Conservation (phyloP, 2,329 filamentous ascomycete species). For the Ceratocystis smalleyi region DNA sequence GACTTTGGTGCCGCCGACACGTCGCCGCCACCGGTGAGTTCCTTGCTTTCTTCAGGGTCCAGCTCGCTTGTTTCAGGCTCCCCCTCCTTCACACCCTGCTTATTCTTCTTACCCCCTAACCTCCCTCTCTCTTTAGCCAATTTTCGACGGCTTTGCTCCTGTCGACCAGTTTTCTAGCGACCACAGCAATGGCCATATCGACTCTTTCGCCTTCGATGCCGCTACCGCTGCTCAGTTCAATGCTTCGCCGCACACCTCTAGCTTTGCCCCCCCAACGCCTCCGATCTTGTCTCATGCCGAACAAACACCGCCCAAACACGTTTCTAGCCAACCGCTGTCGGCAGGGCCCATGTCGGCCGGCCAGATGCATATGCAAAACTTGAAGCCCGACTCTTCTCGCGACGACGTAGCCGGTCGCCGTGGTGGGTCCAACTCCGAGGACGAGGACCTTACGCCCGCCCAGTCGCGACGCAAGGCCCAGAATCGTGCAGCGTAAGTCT, state of each 20-base stretch:
- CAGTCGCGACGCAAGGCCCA: slow-evolving; percentile 45
- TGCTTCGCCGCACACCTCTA: background rate
- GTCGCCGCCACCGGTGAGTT: slow-evolving; percentile 29
- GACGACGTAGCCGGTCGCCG: slow-evolving; percentile 24
- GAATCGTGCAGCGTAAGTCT: slow-evolving; percentile 44
- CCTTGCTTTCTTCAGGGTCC: background rate
- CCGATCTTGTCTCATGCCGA: slow-evolving; percentile 15
- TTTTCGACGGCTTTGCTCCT: slow-evolving; percentile 8
- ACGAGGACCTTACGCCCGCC: slow-evolving; percentile 40
- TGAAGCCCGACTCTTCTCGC: slow-evolving; percentile 27
- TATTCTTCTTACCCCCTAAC: slow-evolving; percentile 4
- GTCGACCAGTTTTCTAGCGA: background rate
- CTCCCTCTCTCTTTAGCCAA: slow-evolving; percentile 6
- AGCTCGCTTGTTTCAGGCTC: background rate
- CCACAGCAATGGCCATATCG: background rate
- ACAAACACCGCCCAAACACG: slow-evolving; percentile 9
- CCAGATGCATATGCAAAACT: slow-evolving; percentile 17
- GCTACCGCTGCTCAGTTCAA: background rate
- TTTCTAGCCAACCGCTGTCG: background rate
- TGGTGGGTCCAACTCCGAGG: slow-evolving; percentile 34
- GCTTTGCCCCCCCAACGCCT: slow-evolving; percentile 13
- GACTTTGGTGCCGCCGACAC: slow-evolving; percentile 34
- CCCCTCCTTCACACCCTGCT: background rate
- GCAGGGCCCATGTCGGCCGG: background rate
- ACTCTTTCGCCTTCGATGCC: slow-evolving; percentile 9